Percentiles rank a stretch among this genome's conserved stretches.
Evolutionary conservation across 106 monocot species (phyloP).

Genomic region (Alisma plantagoaquatica): DNA sequence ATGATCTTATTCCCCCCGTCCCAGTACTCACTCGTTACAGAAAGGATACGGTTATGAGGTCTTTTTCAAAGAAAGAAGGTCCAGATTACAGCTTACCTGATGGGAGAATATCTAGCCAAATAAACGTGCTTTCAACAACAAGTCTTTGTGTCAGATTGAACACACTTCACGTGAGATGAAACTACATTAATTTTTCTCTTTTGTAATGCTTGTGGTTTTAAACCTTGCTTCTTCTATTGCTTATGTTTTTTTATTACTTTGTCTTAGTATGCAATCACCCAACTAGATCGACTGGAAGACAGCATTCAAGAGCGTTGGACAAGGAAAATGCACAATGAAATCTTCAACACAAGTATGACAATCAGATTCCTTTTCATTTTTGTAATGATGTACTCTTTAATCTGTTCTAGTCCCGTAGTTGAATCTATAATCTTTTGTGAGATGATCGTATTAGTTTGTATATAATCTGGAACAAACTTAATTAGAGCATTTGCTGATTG

Average conservation of each 20-base stretch:
- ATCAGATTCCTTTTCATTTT: not conserved
- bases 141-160: constrained; percentile 86
- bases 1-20: constrained; percentile 80
- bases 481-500: too few relatives aligned
- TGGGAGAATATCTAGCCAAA: constrained; percentile 59
- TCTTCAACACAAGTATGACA: constrained; percentile 36
- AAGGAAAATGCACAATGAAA: constrained; percentile 52
- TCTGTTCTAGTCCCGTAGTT: too few relatives aligned
- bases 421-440: too few relatives aligned
- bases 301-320: constrained; percentile 79
- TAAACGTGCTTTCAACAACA: constrained; percentile 50
- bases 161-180: constrained; percentile 71
- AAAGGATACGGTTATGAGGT: constrained; percentile 73
- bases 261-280: constrained; percentile 68
- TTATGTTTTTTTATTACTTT: not conserved
- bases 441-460: too few relatives aligned
- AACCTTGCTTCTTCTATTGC: not conserved
- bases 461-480: too few relatives aligned
- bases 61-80: constrained; percentile 74
- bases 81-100: constrained; percentile 37
- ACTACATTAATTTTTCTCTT: not conserved
- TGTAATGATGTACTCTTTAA: too few relatives aligned
- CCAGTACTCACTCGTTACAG: constrained; percentile 86
- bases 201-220: not conserved
- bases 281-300: constrained; percentile 82